A percentile compares a stretch with the other conserved stretches of the same genome.
phyloP scores from a whole-genome alignment of 768 basidiomycete genomes.

The Kwoniella shandongensis region DNA sequence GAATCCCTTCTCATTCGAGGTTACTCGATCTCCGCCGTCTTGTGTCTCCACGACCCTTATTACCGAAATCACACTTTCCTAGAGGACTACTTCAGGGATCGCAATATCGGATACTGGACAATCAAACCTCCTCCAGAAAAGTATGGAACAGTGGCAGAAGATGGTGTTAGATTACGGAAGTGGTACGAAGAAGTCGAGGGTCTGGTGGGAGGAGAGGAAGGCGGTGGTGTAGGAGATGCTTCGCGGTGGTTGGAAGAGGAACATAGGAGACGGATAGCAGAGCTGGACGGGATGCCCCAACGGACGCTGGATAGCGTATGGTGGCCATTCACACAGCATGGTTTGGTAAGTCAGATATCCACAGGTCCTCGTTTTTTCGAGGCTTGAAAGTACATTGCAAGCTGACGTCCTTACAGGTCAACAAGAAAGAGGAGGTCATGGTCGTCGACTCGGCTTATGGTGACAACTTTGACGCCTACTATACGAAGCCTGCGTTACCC shows the following conservation, averaged over 20 bases:
- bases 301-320: conserved; percentile 77
- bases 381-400: not conserved
- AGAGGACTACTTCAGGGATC: conserved; percentile 71
- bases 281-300: conserved; percentile 73
- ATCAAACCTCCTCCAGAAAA: conserved; percentile 51
- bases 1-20: conserved; percentile 88
- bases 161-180: conserved; percentile 61
- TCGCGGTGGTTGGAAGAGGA: conserved; percentile 64
- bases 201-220: conserved; percentile 49
- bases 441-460: conserved; percentile 86
- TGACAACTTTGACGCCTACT: conserved; percentile 79
- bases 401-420: conserved; percentile 55
- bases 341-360: conserved; percentile 33
- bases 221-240: conserved; percentile 54
- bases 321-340: conserved; percentile 98
- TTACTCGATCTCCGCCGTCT: conserved; percentile 77
- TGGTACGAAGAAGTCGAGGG: conserved; percentile 62
- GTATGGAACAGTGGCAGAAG: conserved; percentile 52
- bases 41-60: conserved; percentile 81
- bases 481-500: conserved; percentile 48
- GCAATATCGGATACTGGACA: conserved; percentile 55
- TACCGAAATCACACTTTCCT: conserved; percentile 88
- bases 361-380: not conserved
- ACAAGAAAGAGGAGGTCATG: conserved; percentile 70
- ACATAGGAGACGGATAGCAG: conserved; percentile 67